Evolutionary conservation across 495 filamentous ascomycete genomes (phyloP).

Genomic region (Daldinia bambusicola): DNA sequence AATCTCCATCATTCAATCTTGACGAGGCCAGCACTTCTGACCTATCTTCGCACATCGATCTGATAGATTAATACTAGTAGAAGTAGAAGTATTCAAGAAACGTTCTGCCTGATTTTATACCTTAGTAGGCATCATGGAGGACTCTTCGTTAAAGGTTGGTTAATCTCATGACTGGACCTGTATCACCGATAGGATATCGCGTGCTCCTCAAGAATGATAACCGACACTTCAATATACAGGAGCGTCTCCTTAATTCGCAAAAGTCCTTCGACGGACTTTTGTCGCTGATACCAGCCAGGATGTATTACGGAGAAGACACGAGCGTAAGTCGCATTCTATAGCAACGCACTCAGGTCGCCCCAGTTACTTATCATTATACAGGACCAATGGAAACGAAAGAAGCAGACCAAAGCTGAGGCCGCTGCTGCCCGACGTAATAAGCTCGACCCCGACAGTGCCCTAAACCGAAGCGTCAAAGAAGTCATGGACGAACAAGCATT

Average conservation of each 20-base stretch:
- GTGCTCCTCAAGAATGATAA: constrained; percentile 34
- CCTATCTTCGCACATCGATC: background rate
- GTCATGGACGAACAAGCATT: constrained; percentile 83
- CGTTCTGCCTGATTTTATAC: background rate
- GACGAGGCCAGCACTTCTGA: constrained; percentile 6
- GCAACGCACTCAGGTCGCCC: background rate
- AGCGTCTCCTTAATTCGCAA: constrained; percentile 84
- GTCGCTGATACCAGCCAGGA: constrained; percentile 90
- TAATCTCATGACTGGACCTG: constrained; percentile 16
- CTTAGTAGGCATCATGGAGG: constrained; percentile 44
- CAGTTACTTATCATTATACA: constrained; percentile 49
- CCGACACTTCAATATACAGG: constrained; percentile 60
- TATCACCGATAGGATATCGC: constrained; percentile 20
- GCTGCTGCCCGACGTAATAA: constrained; percentile 81
- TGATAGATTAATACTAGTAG: background rate
- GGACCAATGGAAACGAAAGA: constrained; percentile 88
- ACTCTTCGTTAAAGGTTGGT: constrained; percentile 52
- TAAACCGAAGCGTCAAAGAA: constrained; percentile 79
- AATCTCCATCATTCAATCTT: constrained; percentile 16
- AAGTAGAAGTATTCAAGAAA: background rate
- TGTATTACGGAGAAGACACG: constrained; percentile 87
- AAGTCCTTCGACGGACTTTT: constrained; percentile 90
- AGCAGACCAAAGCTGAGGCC: constrained; percentile 86
- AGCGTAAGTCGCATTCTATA: constrained; percentile 70
- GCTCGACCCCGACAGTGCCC: constrained; percentile 80